phyloP scores from a whole-genome alignment of 257 asterid genomes.

The Solanum megistacrolobum region DNA sequence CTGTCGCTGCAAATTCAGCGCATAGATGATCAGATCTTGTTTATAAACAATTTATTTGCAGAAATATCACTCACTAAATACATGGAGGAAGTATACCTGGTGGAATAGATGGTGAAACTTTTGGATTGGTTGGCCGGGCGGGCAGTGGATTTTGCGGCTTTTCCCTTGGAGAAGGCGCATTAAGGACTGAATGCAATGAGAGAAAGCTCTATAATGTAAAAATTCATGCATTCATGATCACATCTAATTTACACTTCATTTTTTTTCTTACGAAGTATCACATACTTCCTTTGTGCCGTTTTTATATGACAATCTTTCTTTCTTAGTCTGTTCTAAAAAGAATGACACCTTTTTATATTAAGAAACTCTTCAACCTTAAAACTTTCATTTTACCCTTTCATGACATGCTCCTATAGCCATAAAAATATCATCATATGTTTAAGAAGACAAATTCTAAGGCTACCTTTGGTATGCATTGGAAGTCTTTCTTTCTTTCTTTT shows the following conservation, averaged over 20 bases:
- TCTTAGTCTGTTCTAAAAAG: background rate
- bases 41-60: background rate
- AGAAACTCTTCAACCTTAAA: background rate
- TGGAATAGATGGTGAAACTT: slow-evolving; percentile 4
- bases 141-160: background rate
- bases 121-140: background rate
- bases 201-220: background rate
- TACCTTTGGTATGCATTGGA: background rate
- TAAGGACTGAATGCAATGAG: background rate
- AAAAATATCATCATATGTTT: background rate
- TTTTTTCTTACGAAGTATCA: background rate
- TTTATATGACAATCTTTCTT: background rate
- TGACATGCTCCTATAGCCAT: background rate
- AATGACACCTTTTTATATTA: background rate
- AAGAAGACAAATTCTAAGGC: background rate
- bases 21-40: background rate
- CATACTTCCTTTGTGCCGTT: background rate
- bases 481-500: background rate
- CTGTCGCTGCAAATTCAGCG: slow-evolving; percentile 7
- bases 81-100: background rate
- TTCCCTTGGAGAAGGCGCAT: background rate
- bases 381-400: background rate
- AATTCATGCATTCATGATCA: background rate
- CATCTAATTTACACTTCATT: background rate
- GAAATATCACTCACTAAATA: background rate